Evolutionary conservation across 106 monocot species (phyloP).

Genomic region (Acanthochlamys bracteata): DNA sequence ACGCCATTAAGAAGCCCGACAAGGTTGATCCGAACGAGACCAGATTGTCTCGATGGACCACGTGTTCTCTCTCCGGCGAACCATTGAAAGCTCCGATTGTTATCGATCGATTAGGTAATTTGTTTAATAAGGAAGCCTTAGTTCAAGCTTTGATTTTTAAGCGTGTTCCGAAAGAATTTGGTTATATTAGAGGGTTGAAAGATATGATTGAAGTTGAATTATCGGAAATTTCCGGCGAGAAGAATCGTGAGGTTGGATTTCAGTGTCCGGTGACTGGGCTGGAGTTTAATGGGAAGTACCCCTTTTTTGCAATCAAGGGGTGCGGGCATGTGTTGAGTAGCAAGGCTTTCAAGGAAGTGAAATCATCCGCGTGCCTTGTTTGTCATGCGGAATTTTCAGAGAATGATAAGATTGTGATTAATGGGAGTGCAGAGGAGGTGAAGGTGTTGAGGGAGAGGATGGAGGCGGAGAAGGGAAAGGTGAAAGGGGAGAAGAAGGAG

Average conservation of each 20-base stretch:
- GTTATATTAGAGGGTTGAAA: conserved; percentile 62
- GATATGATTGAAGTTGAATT: conserved; percentile 77
- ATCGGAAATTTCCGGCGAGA: conserved; percentile 23
- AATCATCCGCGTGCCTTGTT: conserved; percentile 60
- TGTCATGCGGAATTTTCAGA: conserved; percentile 70
- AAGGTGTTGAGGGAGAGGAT: conserved; percentile 60
- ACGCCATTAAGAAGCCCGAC: conserved; percentile 86
- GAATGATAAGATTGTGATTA: conserved; percentile 69
- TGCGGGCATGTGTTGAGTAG: conserved; percentile 84
- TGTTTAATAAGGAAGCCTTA: conserved; percentile 85
- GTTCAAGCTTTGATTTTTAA: conserved; percentile 69
- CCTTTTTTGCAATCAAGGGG: conserved; percentile 50
- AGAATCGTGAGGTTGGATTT: conserved; percentile 33
- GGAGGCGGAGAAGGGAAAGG: conserved; percentile 74
- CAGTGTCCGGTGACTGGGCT: conserved; percentile 83
- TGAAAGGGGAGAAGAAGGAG: conserved; percentile 49
- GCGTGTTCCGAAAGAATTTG: conserved; percentile 69
- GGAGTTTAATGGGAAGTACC: conserved; percentile 85
- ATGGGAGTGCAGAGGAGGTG: conserved; percentile 80
- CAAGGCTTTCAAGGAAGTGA: conserved; percentile 92
- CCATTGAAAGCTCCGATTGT: conserved; percentile 64
- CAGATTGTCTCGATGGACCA: conserved; percentile 74
- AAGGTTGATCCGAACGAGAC: conserved; percentile 93
- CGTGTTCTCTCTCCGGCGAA: conserved; percentile 80
- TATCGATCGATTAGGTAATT: conserved; percentile 69